Conservation (phyloP, 2,329 filamentous ascomycete species). For the Colletotrichum sp. region DNA sequence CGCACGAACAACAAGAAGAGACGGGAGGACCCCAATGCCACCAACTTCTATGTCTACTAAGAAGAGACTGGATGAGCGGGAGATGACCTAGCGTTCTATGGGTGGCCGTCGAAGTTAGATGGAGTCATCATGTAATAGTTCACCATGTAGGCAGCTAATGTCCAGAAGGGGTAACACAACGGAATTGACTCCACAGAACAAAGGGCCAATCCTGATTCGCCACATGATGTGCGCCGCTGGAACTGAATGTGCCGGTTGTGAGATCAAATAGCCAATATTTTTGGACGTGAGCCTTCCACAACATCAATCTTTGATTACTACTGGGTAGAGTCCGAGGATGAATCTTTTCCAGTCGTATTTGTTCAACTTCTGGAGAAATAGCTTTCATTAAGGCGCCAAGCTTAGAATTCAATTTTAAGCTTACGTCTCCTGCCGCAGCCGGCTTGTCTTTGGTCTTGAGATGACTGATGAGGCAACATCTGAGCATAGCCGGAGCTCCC, state of each 20-base stretch:
- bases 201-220: accelerated
- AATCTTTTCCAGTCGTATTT: not conserved
- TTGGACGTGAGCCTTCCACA: not conserved
- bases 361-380: accelerated
- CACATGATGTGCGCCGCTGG: no score
- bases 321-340: not conserved
- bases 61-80: accelerated
- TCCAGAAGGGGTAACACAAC: not conserved
- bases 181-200: not conserved
- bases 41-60: conserved; percentile 35
- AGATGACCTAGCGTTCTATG: not conserved
- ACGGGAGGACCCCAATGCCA: conserved; percentile 23
- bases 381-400: not conserved
- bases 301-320: not conserved
- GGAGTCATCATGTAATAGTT: not conserved
- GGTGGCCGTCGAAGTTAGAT: accelerated
- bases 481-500: not conserved
- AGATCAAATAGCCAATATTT: not conserved
- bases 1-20: conserved; percentile 38
- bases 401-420: not conserved
- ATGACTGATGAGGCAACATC: not conserved
- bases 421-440: not conserved
- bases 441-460: not conserved
- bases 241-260: not conserved
- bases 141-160: not conserved